phyloP scores from a whole-genome alignment of 306 rosid species.

The Cotoneaster glaucophyllus region DNA sequence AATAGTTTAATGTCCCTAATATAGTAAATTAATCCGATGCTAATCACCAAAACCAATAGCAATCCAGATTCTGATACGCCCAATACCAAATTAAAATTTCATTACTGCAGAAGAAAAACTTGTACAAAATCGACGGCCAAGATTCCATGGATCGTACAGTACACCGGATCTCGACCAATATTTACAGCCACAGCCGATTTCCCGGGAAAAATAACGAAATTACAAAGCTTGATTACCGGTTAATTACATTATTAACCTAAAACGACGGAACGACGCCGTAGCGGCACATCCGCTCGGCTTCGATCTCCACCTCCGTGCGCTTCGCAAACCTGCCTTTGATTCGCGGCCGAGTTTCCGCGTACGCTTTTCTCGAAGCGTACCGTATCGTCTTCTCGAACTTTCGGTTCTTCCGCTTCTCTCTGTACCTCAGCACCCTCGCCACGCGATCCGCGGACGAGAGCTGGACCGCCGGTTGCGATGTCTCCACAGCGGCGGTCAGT shows the following conservation, averaged over 20 bases:
- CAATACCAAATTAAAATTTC: constrained; percentile 1
- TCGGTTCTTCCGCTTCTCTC: constrained; percentile 93
- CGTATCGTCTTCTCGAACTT: constrained; percentile 97
- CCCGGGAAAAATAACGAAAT: not conserved
- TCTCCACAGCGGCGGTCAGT: constrained; percentile 4
- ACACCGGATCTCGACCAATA: not conserved
- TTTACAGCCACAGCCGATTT: not conserved
- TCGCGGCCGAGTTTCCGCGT: constrained; percentile 91
- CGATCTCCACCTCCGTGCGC: constrained; percentile 50
- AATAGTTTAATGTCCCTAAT: not conserved
- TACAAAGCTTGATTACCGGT: not conserved
- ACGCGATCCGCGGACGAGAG: constrained; percentile 74
- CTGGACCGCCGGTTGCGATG: constrained; percentile 35
- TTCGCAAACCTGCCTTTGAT: constrained; percentile 95
- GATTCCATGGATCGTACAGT: constrained; percentile 31
- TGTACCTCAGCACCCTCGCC: constrained; percentile 91
- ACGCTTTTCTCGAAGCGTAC: constrained; percentile 88
- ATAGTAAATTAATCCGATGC: not conserved
- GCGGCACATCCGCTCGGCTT: constrained; percentile 43
- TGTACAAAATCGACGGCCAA: constrained; percentile 19
- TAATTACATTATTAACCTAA: not conserved
- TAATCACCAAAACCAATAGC: not conserved
- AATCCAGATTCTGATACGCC: constrained; percentile 12
- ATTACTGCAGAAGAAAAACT: not conserved
- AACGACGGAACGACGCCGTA: constrained; percentile 87